phyloP scores from a whole-genome alignment of 2,329 filamentous ascomycete species.

The Massarina eburnea region DNA sequence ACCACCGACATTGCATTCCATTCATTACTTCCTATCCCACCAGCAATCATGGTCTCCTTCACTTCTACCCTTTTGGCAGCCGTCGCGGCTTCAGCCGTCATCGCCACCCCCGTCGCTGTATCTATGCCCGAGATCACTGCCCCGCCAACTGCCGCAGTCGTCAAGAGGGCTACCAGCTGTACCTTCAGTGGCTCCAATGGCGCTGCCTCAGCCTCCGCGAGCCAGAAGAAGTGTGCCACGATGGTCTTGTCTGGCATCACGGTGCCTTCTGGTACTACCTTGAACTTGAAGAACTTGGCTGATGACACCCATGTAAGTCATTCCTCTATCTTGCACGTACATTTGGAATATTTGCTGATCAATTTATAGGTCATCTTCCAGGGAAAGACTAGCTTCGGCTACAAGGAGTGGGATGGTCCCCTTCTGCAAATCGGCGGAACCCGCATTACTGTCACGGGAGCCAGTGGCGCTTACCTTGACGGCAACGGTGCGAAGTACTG shows the following conservation, averaged over 20 bases:
- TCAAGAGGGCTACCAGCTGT: slow-evolving; percentile 46
- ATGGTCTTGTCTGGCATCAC: slow-evolving; percentile 57
- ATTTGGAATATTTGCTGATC: too few species aligned
- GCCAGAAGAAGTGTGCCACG: slow-evolving; percentile 55
- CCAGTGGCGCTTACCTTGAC: slow-evolving; percentile 34
- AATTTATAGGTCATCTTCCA: background rate
- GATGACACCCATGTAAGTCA: slow-evolving; percentile 44
- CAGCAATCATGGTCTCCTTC: background rate
- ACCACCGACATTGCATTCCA: too few species aligned
- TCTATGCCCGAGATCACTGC: slow-evolving; percentile 9
- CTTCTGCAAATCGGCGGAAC: slow-evolving; percentile 39
- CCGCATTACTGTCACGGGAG: slow-evolving; percentile 45
- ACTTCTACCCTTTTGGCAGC: too few species aligned
- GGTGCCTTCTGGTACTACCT: slow-evolving; percentile 60
- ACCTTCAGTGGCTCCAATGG: slow-evolving; percentile 52
- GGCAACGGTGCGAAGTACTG: slow-evolving; percentile 26
- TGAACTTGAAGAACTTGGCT: slow-evolving; percentile 58
- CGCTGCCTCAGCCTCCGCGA: slow-evolving; percentile 50
- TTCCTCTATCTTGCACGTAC: background rate
- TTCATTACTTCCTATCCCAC: too few species aligned
- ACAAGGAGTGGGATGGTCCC: slow-evolving; percentile 42
- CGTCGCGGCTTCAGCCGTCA: too few species aligned
- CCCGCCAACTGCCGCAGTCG: slow-evolving; percentile 5
- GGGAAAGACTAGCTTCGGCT: slow-evolving; percentile 37
- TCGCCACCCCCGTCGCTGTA: background rate